Conservation (phyloP, 371 early-diverging fungal species). For the Rhizomucor miehei region DNA sequence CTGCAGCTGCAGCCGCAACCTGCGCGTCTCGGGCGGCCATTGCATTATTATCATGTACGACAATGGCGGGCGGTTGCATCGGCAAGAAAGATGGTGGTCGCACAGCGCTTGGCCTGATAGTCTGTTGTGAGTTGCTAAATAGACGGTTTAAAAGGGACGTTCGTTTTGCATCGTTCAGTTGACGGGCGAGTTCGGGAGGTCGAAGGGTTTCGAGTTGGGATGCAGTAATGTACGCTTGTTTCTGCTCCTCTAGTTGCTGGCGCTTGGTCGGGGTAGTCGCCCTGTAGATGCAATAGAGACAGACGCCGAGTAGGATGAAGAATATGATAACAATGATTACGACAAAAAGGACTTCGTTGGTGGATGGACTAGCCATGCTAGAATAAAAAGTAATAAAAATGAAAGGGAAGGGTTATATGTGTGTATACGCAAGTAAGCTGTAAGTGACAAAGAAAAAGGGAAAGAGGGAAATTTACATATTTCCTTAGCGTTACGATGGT, state of each 20-base stretch:
- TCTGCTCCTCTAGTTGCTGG: slow-evolving; percentile 16
- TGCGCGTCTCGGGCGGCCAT: slow-evolving; percentile 1
- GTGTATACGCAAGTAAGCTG: slow-evolving; percentile 2
- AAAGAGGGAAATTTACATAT: background rate
- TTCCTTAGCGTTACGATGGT: too few species aligned
- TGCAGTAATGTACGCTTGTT: slow-evolving; percentile 17
- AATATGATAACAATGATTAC: slow-evolving; percentile 20
- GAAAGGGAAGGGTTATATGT: slow-evolving; percentile 10
- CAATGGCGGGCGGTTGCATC: slow-evolving; percentile 6
- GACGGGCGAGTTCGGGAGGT: slow-evolving; percentile 16
- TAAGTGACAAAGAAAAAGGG: slow-evolving; percentile 5
- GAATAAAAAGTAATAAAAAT: slow-evolving; percentile 4
- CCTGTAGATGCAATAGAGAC: slow-evolving; percentile 13
- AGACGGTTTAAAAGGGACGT: slow-evolving; percentile 14
- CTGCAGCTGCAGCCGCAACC: background rate
- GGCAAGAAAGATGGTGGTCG: slow-evolving; percentile 10
- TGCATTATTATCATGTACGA: slow-evolving; percentile 1
- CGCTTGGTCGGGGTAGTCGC: slow-evolving; percentile 17
- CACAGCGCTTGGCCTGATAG: background rate
- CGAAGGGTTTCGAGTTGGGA: slow-evolving; percentile 22
- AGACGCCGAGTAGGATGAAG: slow-evolving; percentile 17
- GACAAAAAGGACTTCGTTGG: slow-evolving; percentile 23
- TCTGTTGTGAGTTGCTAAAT: background rate
- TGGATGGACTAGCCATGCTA: slow-evolving; percentile 17
- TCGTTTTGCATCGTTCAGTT: slow-evolving; percentile 14